Percentiles rank a stretch among this genome's conserved stretches.
Conservation (phyloP, 2,329 filamentous ascomycete genomes). For the Zymoseptoria passerinii region DNA sequence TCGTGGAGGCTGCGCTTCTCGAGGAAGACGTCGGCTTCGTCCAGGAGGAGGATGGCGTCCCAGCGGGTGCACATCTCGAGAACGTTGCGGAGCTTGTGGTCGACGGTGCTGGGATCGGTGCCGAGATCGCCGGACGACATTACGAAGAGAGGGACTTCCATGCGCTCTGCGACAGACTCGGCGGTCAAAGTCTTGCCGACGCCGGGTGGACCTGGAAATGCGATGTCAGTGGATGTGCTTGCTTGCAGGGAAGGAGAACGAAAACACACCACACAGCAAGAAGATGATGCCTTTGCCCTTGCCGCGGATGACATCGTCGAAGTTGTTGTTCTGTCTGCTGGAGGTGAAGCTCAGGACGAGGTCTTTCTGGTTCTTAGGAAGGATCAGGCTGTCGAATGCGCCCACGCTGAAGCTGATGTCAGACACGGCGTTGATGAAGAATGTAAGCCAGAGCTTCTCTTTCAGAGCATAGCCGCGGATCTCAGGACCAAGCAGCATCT, state of each 20-base stretch:
- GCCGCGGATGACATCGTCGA: constrained; percentile 44
- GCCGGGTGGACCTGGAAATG: constrained; percentile 31
- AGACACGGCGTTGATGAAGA: constrained; percentile 33
- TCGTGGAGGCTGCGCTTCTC: constrained; percentile 34
- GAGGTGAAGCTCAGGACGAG: constrained; percentile 42
- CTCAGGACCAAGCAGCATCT: constrained; percentile 27
- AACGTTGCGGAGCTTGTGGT: constrained; percentile 38
- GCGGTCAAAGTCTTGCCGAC: constrained; percentile 48
- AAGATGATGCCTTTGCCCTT: constrained; percentile 48
- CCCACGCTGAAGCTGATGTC: constrained; percentile 39
- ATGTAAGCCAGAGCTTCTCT: constrained; percentile 37
- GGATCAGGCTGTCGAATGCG: constrained; percentile 43
- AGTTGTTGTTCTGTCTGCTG: constrained; percentile 31
- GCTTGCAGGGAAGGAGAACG: not conserved
- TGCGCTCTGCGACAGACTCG: constrained; percentile 44
- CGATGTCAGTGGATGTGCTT: not conserved
- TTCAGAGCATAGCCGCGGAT: constrained; percentile 33
- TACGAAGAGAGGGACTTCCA: constrained; percentile 43
- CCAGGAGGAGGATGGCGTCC: constrained; percentile 46
- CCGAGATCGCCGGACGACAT: constrained; percentile 46
- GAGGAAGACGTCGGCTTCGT: constrained; percentile 42
- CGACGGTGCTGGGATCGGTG: constrained; percentile 34
- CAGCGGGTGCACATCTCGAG: constrained; percentile 41
- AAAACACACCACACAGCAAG: constrained; percentile 36
- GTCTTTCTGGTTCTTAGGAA: constrained; percentile 41